Percentiles rank a stretch among this genome's conserved stretches.
phyloP scores from a whole-genome alignment of 176 grass and related monocot genomes.

The Ananas comosus region DNA sequence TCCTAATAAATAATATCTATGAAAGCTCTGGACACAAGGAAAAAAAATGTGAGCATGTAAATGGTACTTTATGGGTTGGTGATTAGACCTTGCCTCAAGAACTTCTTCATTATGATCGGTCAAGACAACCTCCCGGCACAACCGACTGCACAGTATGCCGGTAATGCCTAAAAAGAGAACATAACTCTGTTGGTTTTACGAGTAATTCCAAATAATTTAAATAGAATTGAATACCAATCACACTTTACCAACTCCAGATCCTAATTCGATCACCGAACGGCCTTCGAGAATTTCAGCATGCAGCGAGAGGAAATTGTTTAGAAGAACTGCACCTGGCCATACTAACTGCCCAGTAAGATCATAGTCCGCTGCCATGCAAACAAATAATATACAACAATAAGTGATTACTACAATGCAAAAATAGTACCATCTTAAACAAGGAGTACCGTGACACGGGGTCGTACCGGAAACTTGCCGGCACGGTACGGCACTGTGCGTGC shows the following conservation, averaged over 20 bases:
- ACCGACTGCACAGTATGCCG: slow-evolving; percentile 74
- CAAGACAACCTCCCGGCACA: slow-evolving; percentile 59
- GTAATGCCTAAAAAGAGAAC: slow-evolving; percentile 65
- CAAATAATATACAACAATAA: slow-evolving; percentile 16
- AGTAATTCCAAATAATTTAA: slow-evolving; percentile 17
- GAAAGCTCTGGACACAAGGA: no score
- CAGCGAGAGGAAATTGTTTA: slow-evolving; percentile 78
- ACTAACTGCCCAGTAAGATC: slow-evolving; percentile 95
- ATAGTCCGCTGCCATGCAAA: slow-evolving; percentile 72
- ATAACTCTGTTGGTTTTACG: slow-evolving; percentile 25
- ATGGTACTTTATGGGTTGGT: neutral
- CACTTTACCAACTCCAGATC: slow-evolving; percentile 79
- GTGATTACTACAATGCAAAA: neutral
- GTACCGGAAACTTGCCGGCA: no score
- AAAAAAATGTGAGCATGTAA: no score
- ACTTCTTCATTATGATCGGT: slow-evolving; percentile 98
- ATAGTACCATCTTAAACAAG: neutral
- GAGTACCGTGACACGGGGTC: no score
- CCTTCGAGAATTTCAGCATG: slow-evolving; percentile 67
- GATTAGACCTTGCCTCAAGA: slow-evolving; percentile 61
- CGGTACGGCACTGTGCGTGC: no score
- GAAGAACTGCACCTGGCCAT: slow-evolving; percentile 82
- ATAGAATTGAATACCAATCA: slow-evolving; percentile 4
- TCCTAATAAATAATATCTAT: no score
- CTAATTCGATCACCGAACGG: slow-evolving; percentile 61